Evolutionary conservation across 1,284 basidiomycete genomes (phyloP), one percentile per base, ranked within the genome.

Genomic region (Rhodotorula sp.): DNA sequence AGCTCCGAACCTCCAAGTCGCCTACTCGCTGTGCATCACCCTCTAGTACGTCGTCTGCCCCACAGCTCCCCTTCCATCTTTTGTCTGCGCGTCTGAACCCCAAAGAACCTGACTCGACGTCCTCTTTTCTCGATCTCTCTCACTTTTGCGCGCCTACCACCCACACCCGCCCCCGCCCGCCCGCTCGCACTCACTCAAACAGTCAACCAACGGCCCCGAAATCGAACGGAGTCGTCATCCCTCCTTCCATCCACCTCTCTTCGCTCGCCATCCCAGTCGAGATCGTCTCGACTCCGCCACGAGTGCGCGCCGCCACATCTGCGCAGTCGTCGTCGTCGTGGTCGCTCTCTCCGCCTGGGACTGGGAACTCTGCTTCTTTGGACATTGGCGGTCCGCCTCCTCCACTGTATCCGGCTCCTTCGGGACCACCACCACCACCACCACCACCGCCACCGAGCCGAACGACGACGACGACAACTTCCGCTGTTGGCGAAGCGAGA

Each of bases 1-100:
- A 7, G 70, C 69, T 4, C 71, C 72, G 12, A 75, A 75, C 45
- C 54, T 75, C 10, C 53, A 63, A 26, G 69, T 75, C 15, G 56
- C 62, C 3, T 73, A 67, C 49, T 33, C 68, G 26, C 60, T 75
- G 29, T 55, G 29, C 30, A 53, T 75, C 29, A 57, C 63, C 17
- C 54, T 75, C 48, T 60, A 62, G 73, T 75, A 7, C 29, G 62
- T 55, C 6, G 4, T 26, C 53, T n/a, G 1, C n/a, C 33, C 22
- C 30, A 20, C 5, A 5, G 1, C 10, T 29, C 20, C 1, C 30
- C 44, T 20, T 14, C 10, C 17, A 3, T 33, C 6, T 20, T 5
- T 4, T 1, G 3, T 7, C 51, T 29, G 26, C 20, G 10, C 22
- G 8, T 44, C 24, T 4, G 26, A 18, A 10, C 18, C 30, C 51